A percentile compares a stretch with the other conserved stretches of the same genome.
These are phyloP conservation scores for Sarcomyxa edulis DNA, from an alignment of 768 basidiomycete genomes.

Conservation along the genomic window DNA sequence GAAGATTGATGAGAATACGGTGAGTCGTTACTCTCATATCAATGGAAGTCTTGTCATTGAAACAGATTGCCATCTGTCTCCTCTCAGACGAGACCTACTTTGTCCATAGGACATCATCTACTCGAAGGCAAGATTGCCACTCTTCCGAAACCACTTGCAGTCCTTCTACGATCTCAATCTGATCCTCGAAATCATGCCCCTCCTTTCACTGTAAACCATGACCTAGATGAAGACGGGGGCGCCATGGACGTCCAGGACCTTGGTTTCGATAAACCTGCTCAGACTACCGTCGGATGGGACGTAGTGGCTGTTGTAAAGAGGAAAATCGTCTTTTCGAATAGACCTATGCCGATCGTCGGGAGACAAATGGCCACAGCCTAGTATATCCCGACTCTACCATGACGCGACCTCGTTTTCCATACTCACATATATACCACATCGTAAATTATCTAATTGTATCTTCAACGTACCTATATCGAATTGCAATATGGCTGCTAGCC, in stretches of 20 bases:
- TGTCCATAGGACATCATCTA: slow-evolving; percentile 83
- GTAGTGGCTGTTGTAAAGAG: slow-evolving; percentile 69
- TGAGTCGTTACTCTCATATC: slow-evolving; percentile 2
- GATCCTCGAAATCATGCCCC: slow-evolving; percentile 3
- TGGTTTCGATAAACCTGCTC: slow-evolving; percentile 3
- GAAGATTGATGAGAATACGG: slow-evolving; percentile 43
- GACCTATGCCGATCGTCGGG: slow-evolving; percentile 68
- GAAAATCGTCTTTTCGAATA: slow-evolving; percentile 79
- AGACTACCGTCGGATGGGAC: slow-evolving; percentile 40
- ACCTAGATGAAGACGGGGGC: slow-evolving; percentile 16
- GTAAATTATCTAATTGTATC: no score
- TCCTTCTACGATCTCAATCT: slow-evolving; percentile 47
- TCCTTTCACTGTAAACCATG: slow-evolving; percentile 8
- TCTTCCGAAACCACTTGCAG: slow-evolving; percentile 77
- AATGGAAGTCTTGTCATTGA: no score
- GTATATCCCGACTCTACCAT: no score
- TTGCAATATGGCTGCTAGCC: no score
- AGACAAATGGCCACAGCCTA: no score
- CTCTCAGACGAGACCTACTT: slow-evolving; percentile 66
- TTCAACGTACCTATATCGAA: no score
- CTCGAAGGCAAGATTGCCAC: slow-evolving; percentile 81
- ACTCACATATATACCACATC: no score
- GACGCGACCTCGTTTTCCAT: no score
- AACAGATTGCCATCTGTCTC: no score
- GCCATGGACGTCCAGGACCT: slow-evolving; percentile 9